Evolutionary conservation across 148 eudicot genomes (phyloP), one percentile per base, ranked within the genome.

Genomic region (Nyssa sinensis): DNA sequence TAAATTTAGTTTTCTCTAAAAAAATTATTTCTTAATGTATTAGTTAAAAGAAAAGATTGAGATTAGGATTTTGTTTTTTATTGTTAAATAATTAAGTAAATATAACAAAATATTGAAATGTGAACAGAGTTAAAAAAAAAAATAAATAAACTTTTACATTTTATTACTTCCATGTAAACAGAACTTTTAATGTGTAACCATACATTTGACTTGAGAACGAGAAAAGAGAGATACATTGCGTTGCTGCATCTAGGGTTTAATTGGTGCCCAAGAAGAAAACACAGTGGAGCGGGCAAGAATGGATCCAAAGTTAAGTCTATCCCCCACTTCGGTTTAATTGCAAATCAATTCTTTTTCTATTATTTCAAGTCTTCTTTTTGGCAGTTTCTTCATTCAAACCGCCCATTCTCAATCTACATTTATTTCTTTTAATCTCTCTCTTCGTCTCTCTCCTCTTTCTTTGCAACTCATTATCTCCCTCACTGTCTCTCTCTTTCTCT

Each of bases 251-350:
- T 31, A 64, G 79, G 72, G 70, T 64, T 44, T 11, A 37, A 63
- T 79, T 74, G 67, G 65, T 77, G 23, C 80, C 75, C 71, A 25
- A 21, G 12, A 64, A 79, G 57, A 76, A 51, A 74, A 49, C 64
- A 33, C 51, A 62, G 70, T 63, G 41, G 53, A 49, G 67, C 24
- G 59, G 64, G 31, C 39, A 41, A 64, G 64, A 30, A 39, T 53
- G 44, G 84, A 81, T 81, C 84, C 78, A 77, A 77, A 81, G 84
- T 70, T 73, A 74, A 70, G 66, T 49, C 53, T 21, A 70, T 34
- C 41, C 64, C 53, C n/a, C 11, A 5, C 1, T 51, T 31, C 1
- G 3, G 21, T 49, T 47, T 9, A 62, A 32, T 19, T 67, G 30
- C 7, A 41, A n/a, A n/a, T 19, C 51, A 16, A 16, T 69, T 51